These are phyloP conservation scores for Nakazawaea pomicola DNA, from an alignment of 805 yeast genomes.

Conservation along the genomic window DNA sequence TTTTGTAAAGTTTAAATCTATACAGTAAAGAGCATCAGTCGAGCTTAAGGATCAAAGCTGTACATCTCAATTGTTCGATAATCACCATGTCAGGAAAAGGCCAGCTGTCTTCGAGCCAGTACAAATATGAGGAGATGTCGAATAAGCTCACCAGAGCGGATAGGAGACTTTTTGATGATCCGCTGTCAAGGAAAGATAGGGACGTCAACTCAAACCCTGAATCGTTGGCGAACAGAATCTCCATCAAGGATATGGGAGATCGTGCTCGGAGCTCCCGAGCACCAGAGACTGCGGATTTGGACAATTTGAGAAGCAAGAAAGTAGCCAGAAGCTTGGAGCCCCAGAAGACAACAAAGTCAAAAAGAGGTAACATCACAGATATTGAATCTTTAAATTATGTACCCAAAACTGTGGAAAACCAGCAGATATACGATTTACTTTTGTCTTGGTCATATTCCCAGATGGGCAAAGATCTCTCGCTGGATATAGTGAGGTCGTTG, in stretches of 20 bases:
- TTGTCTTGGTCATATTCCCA: slow-evolving; percentile 51
- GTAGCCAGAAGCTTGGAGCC: too few relatives aligned
- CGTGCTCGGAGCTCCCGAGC: slow-evolving; percentile 27
- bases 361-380: slow-evolving; percentile 19
- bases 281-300: too few relatives aligned
- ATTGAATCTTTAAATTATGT: slow-evolving; percentile 53
- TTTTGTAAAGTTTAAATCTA: too few relatives aligned
- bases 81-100: slow-evolving; percentile 1
- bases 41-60: too few relatives aligned
- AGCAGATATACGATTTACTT: slow-evolving; percentile 49
- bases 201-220: slow-evolving; percentile 64
- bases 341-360: slow-evolving; percentile 12
- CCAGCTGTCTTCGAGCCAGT: slow-evolving; percentile 20
- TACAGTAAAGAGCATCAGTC: too few relatives aligned
- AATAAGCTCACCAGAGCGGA: slow-evolving; percentile 66
- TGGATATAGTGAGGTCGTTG: slow-evolving; percentile 65
- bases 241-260: slow-evolving; percentile 66
- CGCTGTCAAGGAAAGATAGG: slow-evolving; percentile 28
- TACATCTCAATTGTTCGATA: too few relatives aligned
- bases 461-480: slow-evolving; percentile 70
- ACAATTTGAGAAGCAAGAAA: too few relatives aligned
- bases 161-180: slow-evolving; percentile 39
- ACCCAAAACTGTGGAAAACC: slow-evolving; percentile 54
- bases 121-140: slow-evolving; percentile 70
- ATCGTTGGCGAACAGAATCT: slow-evolving; percentile 66